Conservation (phyloP, 352 stramenopile genomes). For the Achlya hypogyna region DNA sequence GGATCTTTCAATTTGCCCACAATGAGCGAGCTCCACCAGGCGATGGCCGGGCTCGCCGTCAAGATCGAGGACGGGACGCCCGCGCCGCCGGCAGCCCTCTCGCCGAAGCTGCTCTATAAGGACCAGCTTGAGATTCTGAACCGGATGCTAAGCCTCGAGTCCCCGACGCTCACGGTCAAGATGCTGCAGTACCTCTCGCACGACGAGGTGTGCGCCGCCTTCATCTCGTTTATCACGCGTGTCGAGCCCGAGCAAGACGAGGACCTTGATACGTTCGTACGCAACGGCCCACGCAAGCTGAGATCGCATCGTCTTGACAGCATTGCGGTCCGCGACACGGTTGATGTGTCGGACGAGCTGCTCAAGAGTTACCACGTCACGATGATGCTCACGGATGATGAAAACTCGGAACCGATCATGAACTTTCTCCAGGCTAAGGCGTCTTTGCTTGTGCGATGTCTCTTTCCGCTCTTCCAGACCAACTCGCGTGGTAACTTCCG, state of each 20-base stretch:
- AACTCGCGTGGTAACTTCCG: slow-evolving; percentile 68
- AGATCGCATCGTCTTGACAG: not conserved
- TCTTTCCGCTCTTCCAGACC: slow-evolving; percentile 73
- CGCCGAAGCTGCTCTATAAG: slow-evolving; percentile 13
- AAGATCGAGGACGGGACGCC: not conserved
- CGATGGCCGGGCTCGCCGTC: slow-evolving; percentile 9
- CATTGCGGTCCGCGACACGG: slow-evolving; percentile 26
- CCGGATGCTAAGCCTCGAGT: slow-evolving; percentile 25
- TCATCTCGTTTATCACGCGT: slow-evolving; percentile 56
- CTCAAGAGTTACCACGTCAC: slow-evolving; percentile 75
- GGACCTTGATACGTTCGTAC: slow-evolving; percentile 24
- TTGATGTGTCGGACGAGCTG: slow-evolving; percentile 50
- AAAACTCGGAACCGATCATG: slow-evolving; percentile 66
- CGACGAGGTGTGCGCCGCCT: slow-evolving; percentile 47
- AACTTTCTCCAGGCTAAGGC: slow-evolving; percentile 76
- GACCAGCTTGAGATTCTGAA: slow-evolving; percentile 9
- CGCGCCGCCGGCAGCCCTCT: not conserved
- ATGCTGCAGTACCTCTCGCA: slow-evolving; percentile 56
- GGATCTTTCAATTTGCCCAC: slow-evolving; percentile 10
- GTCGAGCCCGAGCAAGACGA: slow-evolving; percentile 27
- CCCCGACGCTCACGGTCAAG: slow-evolving; percentile 35
- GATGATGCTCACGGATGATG: slow-evolving; percentile 84
- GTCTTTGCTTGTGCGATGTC: slow-evolving; percentile 59
- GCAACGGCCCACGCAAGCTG: slow-evolving; percentile 35
- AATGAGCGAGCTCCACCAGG: slow-evolving; percentile 18